Conservation (phyloP, 2,329 filamentous ascomycete genomes). For the Ampelomyces quisqualis region DNA sequence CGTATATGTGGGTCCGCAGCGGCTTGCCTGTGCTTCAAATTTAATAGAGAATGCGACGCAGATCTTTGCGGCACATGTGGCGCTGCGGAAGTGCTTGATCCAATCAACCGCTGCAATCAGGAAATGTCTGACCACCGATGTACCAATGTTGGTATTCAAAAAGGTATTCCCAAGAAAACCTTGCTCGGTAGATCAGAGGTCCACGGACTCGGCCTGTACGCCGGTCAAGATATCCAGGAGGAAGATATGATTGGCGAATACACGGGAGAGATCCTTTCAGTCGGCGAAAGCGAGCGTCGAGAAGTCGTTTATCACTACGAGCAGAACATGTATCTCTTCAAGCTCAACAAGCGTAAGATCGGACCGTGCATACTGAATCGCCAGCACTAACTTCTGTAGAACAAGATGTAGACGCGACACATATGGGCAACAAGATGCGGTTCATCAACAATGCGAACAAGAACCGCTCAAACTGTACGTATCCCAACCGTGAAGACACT, state of each 20-base stretch:
- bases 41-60: slow-evolving; percentile 79
- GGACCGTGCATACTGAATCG: too few species aligned
- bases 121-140: slow-evolving; percentile 61
- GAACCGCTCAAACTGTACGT: slow-evolving; percentile 56
- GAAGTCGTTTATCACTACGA: slow-evolving; percentile 64
- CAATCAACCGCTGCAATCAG: slow-evolving; percentile 63
- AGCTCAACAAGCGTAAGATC: slow-evolving; percentile 52
- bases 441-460: slow-evolving; percentile 76
- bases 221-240: slow-evolving; percentile 64
- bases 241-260: slow-evolving; percentile 82
- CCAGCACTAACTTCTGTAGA: too few species aligned
- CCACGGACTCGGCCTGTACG: slow-evolving; percentile 74
- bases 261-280: slow-evolving; percentile 72
- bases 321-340: slow-evolving; percentile 64
- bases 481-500: background rate
- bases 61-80: slow-evolving; percentile 72
- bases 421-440: slow-evolving; percentile 75
- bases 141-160: slow-evolving; percentile 71
- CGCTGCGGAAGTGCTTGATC: slow-evolving; percentile 67
- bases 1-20: slow-evolving; percentile 44
- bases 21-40: slow-evolving; percentile 66
- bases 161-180: slow-evolving; percentile 64
- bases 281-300: slow-evolving; percentile 68
- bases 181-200: slow-evolving; percentile 70
- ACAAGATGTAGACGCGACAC: slow-evolving; percentile 68